Evolutionary conservation across 2,329 filamentous ascomycete species (phyloP).

Genomic region (Xylariaceae sp.): DNA sequence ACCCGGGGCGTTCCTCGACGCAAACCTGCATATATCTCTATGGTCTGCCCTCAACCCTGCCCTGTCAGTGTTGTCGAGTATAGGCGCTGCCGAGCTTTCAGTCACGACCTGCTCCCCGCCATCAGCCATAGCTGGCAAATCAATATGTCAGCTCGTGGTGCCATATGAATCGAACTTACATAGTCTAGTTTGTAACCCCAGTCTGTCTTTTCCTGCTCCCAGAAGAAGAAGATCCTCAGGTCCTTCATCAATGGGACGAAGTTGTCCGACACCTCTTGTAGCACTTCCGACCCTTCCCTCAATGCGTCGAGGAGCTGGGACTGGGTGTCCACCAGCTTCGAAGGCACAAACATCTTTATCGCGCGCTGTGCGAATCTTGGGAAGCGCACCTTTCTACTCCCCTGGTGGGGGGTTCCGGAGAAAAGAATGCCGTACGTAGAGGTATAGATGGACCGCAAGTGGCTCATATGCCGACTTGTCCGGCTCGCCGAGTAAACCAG

Average conservation of each 20-base stretch:
- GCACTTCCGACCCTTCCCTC: conserved; percentile 7
- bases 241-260: conserved; percentile 12
- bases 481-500: too few relatives aligned
- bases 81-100: conserved; percentile 13
- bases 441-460: conserved; percentile 10
- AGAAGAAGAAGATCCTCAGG: conserved; percentile 12
- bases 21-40: conserved; percentile 12
- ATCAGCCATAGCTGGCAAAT: not conserved
- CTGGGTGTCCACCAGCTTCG: conserved; percentile 12
- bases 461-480: conserved; percentile 6
- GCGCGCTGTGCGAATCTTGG: conserved; percentile 9
- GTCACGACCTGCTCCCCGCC: conserved; percentile 1
- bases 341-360: conserved; percentile 6
- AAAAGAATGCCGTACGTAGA: conserved; percentile 14
- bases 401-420: conserved; percentile 12
- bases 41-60: conserved; percentile 10
- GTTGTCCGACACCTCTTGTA: conserved; percentile 14
- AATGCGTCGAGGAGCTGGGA: conserved; percentile 10
- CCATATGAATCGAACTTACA: not conserved
- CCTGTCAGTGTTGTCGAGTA: conserved; percentile 14
- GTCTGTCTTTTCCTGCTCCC: conserved; percentile 13
- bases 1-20: conserved; percentile 7
- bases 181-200: conserved; percentile 10
- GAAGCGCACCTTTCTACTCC: conserved; percentile 6
- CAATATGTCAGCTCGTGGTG: not conserved